Evolutionary conservation across 441 rosid genomes (phyloP).

Genomic region (Breynia disticha): DNA sequence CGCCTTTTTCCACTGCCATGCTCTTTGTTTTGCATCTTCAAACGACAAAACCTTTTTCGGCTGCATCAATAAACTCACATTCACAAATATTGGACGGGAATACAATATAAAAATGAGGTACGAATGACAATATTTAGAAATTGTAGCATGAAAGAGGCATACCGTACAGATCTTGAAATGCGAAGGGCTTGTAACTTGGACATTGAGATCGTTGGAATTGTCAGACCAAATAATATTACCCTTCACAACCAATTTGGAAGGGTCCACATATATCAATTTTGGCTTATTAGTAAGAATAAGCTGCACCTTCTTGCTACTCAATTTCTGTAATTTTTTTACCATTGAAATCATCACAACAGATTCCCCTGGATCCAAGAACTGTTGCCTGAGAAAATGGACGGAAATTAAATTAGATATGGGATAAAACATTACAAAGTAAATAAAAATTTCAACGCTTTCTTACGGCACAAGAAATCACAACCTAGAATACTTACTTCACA

Average conservation of each 20-base stretch:
- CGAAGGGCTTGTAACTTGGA: slow-evolving; percentile 72
- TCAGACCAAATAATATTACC: slow-evolving; percentile 92
- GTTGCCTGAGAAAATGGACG: slow-evolving; percentile 60
- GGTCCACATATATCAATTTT: slow-evolving; percentile 81
- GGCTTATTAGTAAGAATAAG: slow-evolving; percentile 97
- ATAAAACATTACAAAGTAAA: neutral
- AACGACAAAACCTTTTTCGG: slow-evolving; percentile 88
- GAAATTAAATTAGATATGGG: neutral
- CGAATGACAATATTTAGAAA: neutral
- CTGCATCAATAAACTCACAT: slow-evolving; percentile 29
- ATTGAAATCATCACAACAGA: slow-evolving; percentile 94
- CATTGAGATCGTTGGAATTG: slow-evolving; percentile 72
- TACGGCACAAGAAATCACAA: no score
- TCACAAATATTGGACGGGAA: slow-evolving; percentile 11
- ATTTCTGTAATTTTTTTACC: slow-evolving; percentile 86
- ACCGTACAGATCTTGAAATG: slow-evolving; percentile 92
- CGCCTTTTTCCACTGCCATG: slow-evolving; percentile 94
- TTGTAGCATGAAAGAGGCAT: slow-evolving; percentile 12
- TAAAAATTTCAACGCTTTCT: no score
- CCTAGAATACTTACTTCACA: no score
- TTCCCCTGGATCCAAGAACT: slow-evolving; percentile 93
- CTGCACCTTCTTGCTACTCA: slow-evolving; percentile 96
- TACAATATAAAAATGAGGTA: neutral
- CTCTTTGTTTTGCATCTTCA: slow-evolving; percentile 88
- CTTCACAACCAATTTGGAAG: slow-evolving; percentile 73